Percentiles rank a stretch among this genome's conserved stretches.
phyloP scores from a whole-genome alignment of 73 alveolate species.

The Effrenium voratum region DNA sequence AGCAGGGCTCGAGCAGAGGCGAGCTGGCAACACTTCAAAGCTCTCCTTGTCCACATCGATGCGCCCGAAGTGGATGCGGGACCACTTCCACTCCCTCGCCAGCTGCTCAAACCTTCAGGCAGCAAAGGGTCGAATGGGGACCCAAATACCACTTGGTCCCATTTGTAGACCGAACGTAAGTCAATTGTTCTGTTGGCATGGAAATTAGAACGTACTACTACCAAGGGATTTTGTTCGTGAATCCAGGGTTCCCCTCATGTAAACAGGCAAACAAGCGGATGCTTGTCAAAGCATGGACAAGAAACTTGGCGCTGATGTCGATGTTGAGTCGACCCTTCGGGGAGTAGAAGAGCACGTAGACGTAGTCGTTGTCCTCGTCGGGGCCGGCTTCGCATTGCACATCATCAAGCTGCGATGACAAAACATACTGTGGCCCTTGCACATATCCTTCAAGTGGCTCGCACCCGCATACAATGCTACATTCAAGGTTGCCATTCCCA shows the following conservation, averaged over 20 bases:
- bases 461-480: background rate
- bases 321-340: constrained; percentile 83
- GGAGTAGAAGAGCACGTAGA: constrained; percentile 76
- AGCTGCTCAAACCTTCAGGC: constrained; percentile 77
- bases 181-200: no score
- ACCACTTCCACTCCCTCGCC: constrained; percentile 91
- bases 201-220: no score
- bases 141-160: no score
- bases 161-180: no score
- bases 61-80: constrained; percentile 86
- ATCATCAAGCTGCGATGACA: background rate
- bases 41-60: constrained; percentile 83
- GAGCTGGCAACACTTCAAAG: no score
- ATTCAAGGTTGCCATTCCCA: no score
- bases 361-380: constrained; percentile 80
- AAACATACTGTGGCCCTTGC: background rate
- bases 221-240: no score
- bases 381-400: background rate
- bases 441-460: background rate
- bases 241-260: no score
- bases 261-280: no score
- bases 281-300: no score
- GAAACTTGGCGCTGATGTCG: constrained; percentile 86
- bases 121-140: no score
- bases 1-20: no score